Percentiles rank a stretch among this genome's conserved stretches.
phyloP scores from a whole-genome alignment of 805 yeast species.

The Lachancea sp. region DNA sequence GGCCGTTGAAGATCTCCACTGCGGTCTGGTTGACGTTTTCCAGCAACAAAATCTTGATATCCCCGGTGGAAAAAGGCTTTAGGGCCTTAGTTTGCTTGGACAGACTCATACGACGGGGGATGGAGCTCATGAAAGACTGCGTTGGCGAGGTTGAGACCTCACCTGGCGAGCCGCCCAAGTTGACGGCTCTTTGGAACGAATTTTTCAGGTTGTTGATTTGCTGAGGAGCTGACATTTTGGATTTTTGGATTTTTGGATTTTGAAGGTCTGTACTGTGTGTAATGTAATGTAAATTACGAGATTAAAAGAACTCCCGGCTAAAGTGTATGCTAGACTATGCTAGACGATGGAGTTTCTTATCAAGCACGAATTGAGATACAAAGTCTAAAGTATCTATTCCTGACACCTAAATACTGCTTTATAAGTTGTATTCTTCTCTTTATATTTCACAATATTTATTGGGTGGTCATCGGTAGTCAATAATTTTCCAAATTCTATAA shows the following conservation, averaged over 20 bases:
- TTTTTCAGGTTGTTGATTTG: slow-evolving; percentile 51
- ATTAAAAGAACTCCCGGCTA: too few relatives aligned
- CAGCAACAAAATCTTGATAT: slow-evolving; percentile 80
- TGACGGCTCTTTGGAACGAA: slow-evolving; percentile 49
- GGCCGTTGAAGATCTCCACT: slow-evolving; percentile 70
- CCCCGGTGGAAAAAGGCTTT: slow-evolving; percentile 94
- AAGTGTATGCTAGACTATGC: too few relatives aligned
- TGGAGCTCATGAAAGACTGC: slow-evolving; percentile 53
- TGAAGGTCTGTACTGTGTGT: too few relatives aligned
- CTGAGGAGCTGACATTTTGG: slow-evolving; percentile 61
- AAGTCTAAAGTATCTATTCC: too few relatives aligned
- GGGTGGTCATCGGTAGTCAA: neutral
- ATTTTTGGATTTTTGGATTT: too few relatives aligned
- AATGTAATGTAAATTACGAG: too few relatives aligned
- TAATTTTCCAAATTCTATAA: neutral
- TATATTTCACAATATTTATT: neutral
- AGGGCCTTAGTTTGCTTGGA: slow-evolving; percentile 58
- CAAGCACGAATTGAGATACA: too few relatives aligned
- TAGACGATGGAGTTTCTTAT: too few relatives aligned
- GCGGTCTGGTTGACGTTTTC: slow-evolving; percentile 96
- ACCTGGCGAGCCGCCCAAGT: slow-evolving; percentile 50
- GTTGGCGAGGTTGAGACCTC: slow-evolving; percentile 82
- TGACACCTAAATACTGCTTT: too few relatives aligned
- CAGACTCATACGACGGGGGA: slow-evolving; percentile 40
- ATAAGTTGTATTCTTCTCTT: neutral